Evolutionary conservation across 192 early-diverging fungal genomes (phyloP).

Genomic region (Podochytrium sp.): DNA sequence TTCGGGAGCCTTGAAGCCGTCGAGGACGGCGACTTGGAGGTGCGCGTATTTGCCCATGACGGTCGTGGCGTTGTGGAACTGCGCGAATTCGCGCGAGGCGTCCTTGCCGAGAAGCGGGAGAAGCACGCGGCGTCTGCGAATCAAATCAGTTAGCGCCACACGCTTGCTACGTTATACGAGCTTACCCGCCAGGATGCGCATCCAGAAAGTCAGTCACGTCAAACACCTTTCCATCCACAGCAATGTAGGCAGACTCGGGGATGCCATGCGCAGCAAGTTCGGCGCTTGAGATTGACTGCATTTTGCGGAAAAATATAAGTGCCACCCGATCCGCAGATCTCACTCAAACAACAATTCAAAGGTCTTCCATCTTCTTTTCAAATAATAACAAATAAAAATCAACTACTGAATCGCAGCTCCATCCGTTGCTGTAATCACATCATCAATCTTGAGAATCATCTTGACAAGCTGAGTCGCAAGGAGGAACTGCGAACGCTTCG

Average conservation of each 20-base stretch:
- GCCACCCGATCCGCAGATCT: no score
- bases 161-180: no score
- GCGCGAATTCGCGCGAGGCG: conserved; percentile 79
- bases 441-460: conserved; percentile 50
- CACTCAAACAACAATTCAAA: no score
- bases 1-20: neutral
- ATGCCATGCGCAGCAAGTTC: no score
- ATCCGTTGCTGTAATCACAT: conserved; percentile 46
- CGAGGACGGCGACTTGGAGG: neutral
- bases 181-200: conserved; percentile 56
- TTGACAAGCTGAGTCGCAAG: conserved; percentile 97
- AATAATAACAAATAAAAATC: neutral
- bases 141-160: no score
- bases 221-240: no score
- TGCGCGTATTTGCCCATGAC: conserved; percentile 4
- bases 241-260: no score
- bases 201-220: conserved; percentile 55
- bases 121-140: conserved; percentile 76
- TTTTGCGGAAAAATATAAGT: no score
- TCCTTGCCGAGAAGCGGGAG: conserved; percentile 76
- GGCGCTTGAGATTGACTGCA: no score
- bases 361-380: neutral
- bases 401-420: neutral
- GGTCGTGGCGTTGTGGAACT: conserved; percentile 67
- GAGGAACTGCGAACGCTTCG: conserved; percentile 97